phyloP scores from a whole-genome alignment of 2,329 filamentous ascomycete species.

The Septoria petroselini region DNA sequence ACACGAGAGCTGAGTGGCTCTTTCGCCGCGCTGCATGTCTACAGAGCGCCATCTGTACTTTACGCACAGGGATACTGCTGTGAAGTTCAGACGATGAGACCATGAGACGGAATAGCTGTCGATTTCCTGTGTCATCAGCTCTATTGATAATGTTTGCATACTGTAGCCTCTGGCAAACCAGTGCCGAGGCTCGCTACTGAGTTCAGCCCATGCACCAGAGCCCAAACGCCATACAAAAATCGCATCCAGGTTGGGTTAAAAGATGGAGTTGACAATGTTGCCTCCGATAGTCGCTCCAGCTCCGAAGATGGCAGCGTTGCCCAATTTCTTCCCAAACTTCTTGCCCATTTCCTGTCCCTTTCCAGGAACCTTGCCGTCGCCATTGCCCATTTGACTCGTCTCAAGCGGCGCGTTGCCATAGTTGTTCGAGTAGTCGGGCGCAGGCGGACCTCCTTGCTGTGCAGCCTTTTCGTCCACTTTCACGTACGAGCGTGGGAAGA shows the following conservation, averaged over 20 bases:
- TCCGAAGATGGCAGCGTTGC: slow-evolving; percentile 82
- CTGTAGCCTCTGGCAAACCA: slow-evolving; percentile 5
- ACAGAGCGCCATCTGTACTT: no score
- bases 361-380: slow-evolving; percentile 50
- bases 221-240: not conserved
- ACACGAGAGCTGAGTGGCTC: no score
- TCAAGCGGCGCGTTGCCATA: slow-evolving; percentile 66
- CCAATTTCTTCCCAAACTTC: slow-evolving; percentile 71
- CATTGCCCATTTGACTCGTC: slow-evolving; percentile 56
- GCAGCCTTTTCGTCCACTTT: slow-evolving; percentile 62
- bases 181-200: not conserved
- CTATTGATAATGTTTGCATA: slow-evolving; percentile 3
- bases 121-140: not conserved
- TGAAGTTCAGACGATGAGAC: not conserved
- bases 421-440: slow-evolving; percentile 60
- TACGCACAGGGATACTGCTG: no score
- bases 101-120: not conserved
- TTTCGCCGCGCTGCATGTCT: no score
- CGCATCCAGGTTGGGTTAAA: slow-evolving; percentile 16
- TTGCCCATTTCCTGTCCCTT: slow-evolving; percentile 50
- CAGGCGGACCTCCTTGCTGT: slow-evolving; percentile 36
- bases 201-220: not conserved
- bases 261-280: slow-evolving; percentile 31
- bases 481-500: slow-evolving; percentile 93
- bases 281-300: slow-evolving; percentile 87